A percentile compares a stretch with the other conserved stretches of the same genome.
phyloP scores from a whole-genome alignment of 2,329 filamentous ascomycete species.

The Fonsecaea nubica region DNA sequence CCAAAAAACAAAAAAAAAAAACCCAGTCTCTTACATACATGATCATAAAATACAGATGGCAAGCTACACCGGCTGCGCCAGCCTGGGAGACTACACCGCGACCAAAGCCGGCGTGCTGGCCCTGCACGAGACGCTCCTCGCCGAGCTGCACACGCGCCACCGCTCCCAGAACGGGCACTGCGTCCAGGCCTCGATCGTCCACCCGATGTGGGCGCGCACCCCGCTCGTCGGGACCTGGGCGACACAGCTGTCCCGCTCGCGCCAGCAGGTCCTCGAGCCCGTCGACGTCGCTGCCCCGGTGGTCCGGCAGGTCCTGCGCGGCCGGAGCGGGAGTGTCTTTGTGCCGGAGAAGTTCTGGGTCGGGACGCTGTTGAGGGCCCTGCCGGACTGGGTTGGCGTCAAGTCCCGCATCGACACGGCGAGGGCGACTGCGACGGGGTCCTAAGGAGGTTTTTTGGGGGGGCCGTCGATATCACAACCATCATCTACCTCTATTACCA shows the following conservation, averaged over 20 bases:
- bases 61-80: slow-evolving; percentile 65
- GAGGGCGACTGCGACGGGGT: neutral
- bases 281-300: slow-evolving; percentile 67
- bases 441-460: neutral
- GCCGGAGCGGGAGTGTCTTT: slow-evolving; percentile 49
- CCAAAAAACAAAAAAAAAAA: no score
- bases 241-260: slow-evolving; percentile 62
- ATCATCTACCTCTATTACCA: no score
- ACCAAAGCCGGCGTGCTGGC: slow-evolving; percentile 70
- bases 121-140: slow-evolving; percentile 70
- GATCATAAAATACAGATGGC: slow-evolving; percentile 51
- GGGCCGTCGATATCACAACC: neutral
- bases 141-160: slow-evolving; percentile 66
- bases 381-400: slow-evolving; percentile 66
- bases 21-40: no score
- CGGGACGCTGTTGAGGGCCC: slow-evolving; percentile 49
- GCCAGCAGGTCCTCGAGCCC: slow-evolving; percentile 42
- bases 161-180: slow-evolving; percentile 27
- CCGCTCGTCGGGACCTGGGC: slow-evolving; percentile 54
- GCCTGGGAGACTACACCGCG: slow-evolving; percentile 71
- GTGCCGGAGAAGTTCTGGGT: slow-evolving; percentile 33
- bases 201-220: slow-evolving; percentile 35
- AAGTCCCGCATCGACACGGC: slow-evolving; percentile 9
- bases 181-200: slow-evolving; percentile 32
- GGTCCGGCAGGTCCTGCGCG: slow-evolving; percentile 62